Evolutionary conservation across 148 eudicot genomes (phyloP).

Genomic region (Mesembryanthemum crystallinum): DNA sequence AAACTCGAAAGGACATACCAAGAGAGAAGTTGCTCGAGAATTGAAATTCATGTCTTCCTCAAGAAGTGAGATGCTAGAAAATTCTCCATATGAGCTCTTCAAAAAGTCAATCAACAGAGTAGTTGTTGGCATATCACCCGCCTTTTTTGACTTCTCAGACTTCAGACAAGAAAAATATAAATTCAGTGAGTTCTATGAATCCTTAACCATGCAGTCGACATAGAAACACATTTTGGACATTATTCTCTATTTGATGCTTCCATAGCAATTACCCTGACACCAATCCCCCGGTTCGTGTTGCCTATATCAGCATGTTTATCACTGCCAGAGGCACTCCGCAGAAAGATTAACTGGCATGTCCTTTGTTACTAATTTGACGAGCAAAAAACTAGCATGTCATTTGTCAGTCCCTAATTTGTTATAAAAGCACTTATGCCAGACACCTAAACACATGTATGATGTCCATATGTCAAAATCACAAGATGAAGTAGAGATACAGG

Average conservation of each 20-base stretch:
- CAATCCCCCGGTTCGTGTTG: not conserved
- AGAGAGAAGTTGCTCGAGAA: conserved; percentile 59
- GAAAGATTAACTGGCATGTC: not conserved
- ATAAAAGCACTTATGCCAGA: not conserved
- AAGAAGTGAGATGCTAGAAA: conserved; percentile 59
- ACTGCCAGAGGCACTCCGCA: not conserved
- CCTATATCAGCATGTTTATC: not conserved
- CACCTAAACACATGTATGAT: not conserved
- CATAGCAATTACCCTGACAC: not conserved
- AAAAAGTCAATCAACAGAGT: conserved; percentile 58
- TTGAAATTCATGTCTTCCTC: conserved; percentile 88
- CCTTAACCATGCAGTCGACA: not conserved
- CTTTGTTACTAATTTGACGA: no score
- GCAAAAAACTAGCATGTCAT: not conserved
- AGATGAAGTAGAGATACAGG: no score
- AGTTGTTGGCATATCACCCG: conserved; percentile 62
- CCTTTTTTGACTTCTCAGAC: conserved; percentile 91
- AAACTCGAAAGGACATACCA: conserved; percentile 26
- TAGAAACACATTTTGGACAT: conserved; percentile 2
- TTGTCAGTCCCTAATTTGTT: not conserved
- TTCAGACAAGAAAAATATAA: conserved; percentile 24
- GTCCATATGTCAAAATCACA: not conserved
- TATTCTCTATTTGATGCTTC: not conserved
- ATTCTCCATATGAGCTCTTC: conserved; percentile 45
- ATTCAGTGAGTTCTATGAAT: not conserved